These are phyloP conservation scores for Prunus mume DNA, from an alignment of 306 rosid species.

Conservation along the genomic window DNA sequence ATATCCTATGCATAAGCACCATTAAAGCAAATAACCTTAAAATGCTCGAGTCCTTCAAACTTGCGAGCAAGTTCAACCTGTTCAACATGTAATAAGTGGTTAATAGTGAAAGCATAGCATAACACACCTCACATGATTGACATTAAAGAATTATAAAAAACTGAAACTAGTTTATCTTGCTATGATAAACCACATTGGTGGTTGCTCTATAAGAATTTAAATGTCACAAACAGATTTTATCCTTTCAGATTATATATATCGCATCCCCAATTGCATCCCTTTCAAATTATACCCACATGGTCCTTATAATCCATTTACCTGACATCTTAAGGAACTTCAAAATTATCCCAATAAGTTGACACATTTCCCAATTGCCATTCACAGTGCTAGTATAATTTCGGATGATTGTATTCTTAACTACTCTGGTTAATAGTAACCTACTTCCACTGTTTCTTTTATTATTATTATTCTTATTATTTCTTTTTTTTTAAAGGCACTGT, in stretches of 20 bases:
- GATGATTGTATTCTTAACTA: too few species aligned
- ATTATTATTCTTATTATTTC: too few species aligned
- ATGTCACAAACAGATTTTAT: neutral
- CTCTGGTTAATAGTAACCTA: too few species aligned
- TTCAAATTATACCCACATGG: neutral
- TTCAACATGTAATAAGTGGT: conserved; percentile 28
- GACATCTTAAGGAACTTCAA: neutral
- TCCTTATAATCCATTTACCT: neutral
- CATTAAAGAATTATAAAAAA: neutral
- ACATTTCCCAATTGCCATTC: too few species aligned
- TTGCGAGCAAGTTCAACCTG: conserved; percentile 83
- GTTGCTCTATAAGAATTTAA: neutral
- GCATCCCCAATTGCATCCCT: neutral
- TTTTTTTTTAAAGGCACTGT: too few species aligned
- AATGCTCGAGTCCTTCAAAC: conserved; percentile 62
- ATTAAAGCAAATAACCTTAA: too few species aligned
- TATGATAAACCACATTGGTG: neutral
- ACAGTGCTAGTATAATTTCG: too few species aligned
- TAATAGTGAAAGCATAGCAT: conserved; percentile 13
- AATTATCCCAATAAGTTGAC: neutral
- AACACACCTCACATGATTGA: neutral
- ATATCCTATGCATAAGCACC: conserved; percentile 11
- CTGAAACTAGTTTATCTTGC: neutral
- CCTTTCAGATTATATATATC: neutral
- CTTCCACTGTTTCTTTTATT: too few species aligned